These are phyloP conservation scores for Asterella californica DNA, from an alignment of 225 moss, liverwort and hornwort species.

Conservation along the genomic window DNA sequence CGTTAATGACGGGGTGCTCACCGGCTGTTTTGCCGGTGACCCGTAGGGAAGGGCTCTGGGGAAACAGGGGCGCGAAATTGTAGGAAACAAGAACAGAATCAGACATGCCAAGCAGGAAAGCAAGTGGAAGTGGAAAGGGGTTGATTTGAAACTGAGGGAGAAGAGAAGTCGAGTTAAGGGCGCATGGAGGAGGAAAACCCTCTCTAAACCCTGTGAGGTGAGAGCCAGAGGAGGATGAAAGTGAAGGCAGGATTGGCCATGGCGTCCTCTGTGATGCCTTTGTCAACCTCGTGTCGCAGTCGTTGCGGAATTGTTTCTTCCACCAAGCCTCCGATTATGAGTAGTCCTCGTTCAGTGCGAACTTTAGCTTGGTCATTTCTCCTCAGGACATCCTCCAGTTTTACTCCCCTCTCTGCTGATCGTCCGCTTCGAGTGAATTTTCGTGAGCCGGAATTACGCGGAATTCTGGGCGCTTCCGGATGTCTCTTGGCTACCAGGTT, in stretches of 20 bases:
- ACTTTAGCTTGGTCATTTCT: conserved; percentile 4
- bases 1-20: too few relatives aligned
- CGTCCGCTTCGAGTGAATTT: neutral
- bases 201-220: conserved; percentile 10
- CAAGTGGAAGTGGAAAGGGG: neutral
- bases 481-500: conserved; percentile 5
- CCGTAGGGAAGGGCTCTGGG: too few relatives aligned
- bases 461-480: neutral
- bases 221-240: conserved; percentile 3
- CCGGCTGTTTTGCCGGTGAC: too few relatives aligned
- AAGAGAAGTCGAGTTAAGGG: neutral
- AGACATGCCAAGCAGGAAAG: neutral
- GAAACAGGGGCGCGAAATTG: neutral
- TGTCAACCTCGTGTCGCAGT: neutral
- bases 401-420: neutral
- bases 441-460: neutral
- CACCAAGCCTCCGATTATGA: neutral
- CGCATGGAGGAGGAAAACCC: conserved; percentile 8
- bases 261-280: conserved; percentile 14
- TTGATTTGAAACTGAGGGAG: neutral
- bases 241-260: conserved; percentile 16
- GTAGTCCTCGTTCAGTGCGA: conserved; percentile 5
- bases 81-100: neutral
- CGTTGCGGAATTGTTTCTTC: conserved; percentile 7
- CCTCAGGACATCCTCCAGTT: conserved; percentile 1